Conservation (phyloP, 140 eudicot genomes). For the Ambrosia hybrid region DNA sequence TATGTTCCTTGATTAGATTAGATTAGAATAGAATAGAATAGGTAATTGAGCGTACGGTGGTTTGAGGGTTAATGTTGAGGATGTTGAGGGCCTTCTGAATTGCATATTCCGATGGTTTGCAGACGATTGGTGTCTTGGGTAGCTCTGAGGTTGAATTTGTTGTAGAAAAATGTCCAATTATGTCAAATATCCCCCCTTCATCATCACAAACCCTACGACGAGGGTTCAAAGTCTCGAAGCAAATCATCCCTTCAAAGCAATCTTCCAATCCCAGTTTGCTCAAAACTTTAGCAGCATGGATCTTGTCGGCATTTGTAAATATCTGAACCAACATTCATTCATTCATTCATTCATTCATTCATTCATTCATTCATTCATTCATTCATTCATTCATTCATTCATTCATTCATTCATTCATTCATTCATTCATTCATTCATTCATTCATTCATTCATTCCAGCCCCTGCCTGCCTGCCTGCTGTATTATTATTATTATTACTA, state of each 20-base stretch:
- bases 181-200: conserved; percentile 54
- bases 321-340: conserved; percentile 39
- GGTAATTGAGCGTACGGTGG: conserved; percentile 61
- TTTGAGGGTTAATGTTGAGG: conserved; percentile 74
- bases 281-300: conserved; percentile 69
- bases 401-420: not conserved
- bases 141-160: conserved; percentile 39
- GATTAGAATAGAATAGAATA: too few species aligned
- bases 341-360: not conserved
- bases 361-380: not conserved
- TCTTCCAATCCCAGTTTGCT: conserved; percentile 72
- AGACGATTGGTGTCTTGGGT: conserved; percentile 81
- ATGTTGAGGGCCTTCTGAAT: conserved; percentile 77
- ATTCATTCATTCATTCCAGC: not conserved
- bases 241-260: conserved; percentile 85
- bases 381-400: not conserved
- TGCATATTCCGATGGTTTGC: conserved; percentile 84
- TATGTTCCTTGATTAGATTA: not conserved
- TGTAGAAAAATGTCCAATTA: conserved; percentile 62
- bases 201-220: not conserved
- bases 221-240: conserved; percentile 88
- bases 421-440: not conserved
- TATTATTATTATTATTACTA: too few species aligned
- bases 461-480: too few species aligned
- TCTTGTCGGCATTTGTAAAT: conserved; percentile 85